A percentile compares a stretch with the other conserved stretches of the same genome.
phyloP scores from a whole-genome alignment of 1,284 basidiomycete species.

The Ganoderma boninense region DNA sequence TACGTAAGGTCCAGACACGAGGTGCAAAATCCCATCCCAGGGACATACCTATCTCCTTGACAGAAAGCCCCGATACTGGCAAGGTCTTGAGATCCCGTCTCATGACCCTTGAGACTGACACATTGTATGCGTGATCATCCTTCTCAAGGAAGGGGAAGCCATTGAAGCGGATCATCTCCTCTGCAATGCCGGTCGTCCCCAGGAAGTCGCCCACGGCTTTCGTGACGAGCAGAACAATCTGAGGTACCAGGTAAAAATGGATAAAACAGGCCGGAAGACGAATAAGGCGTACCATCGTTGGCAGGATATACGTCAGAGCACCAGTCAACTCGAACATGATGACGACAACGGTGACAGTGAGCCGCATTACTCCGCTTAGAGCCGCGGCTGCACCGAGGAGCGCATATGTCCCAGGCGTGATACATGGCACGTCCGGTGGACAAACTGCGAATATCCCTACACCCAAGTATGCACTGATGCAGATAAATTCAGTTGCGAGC shows the following conservation, averaged over 20 bases:
- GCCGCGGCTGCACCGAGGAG: slow-evolving; percentile 95
- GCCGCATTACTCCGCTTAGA: slow-evolving; percentile 95
- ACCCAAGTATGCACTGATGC: slow-evolving; percentile 77
- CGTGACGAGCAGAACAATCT: slow-evolving; percentile 96
- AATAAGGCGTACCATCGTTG: slow-evolving; percentile 84
- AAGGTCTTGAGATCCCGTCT: slow-evolving; percentile 80
- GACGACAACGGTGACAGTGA: slow-evolving; percentile 97
- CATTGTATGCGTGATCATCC: slow-evolving; percentile 91
- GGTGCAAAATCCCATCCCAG: background rate
- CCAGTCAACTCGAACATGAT: slow-evolving; percentile 99
- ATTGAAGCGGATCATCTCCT: slow-evolving; percentile 97
- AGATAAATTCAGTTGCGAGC: background rate
- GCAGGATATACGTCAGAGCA: slow-evolving; percentile 96
- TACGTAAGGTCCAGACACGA: slow-evolving; percentile 5
- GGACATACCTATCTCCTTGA: slow-evolving; percentile 76
- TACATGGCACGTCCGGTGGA: slow-evolving; percentile 92
- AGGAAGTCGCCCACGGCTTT: slow-evolving; percentile 98
- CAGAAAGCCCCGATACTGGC: slow-evolving; percentile 77
- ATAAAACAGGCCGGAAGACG: background rate
- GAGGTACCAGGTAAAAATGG: background rate
- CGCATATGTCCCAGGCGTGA: slow-evolving; percentile 98
- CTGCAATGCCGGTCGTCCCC: slow-evolving; percentile 93
- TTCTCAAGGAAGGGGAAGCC: slow-evolving; percentile 97
- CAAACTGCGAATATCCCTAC: slow-evolving; percentile 93
- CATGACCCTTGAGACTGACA: slow-evolving; percentile 93